Evolutionary conservation across 495 filamentous ascomycete genomes (phyloP).

Genomic region (Lophiotrema nucula): DNA sequence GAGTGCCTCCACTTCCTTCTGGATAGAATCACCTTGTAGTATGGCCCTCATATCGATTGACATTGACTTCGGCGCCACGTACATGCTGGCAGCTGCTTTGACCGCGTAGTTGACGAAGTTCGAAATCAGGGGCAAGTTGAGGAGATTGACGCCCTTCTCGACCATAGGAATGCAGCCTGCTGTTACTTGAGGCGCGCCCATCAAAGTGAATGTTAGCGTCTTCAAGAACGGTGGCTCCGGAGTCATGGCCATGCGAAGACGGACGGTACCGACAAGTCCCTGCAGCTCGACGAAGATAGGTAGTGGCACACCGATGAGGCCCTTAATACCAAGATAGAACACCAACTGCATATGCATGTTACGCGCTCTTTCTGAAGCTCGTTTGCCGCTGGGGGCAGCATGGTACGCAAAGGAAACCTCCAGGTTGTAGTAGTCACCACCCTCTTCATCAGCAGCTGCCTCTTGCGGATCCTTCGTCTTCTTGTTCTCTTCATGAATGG

Average conservation of each 20-base stretch:
- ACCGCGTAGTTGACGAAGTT: conserved; percentile 99
- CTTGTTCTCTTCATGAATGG: conserved; percentile 73
- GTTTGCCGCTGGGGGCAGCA: conserved; percentile 67
- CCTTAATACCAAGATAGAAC: conserved; percentile 86
- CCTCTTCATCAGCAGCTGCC: conserved; percentile 83
- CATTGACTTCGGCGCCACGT: conserved; percentile 95
- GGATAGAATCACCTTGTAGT: conserved; percentile 82
- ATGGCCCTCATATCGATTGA: conserved; percentile 87
- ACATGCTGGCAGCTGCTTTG: conserved; percentile 71
- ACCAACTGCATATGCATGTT: conserved; percentile 96
- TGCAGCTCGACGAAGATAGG: conserved; percentile 87
- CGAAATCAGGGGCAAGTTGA: conserved; percentile 89
- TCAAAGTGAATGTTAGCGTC: conserved; percentile 86
- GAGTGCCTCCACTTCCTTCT: conserved; percentile 81
- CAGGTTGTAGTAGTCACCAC: conserved; percentile 90
- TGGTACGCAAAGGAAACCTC: conserved; percentile 94
- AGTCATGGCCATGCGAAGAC: conserved; percentile 77
- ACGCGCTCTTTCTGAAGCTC: conserved; percentile 72
- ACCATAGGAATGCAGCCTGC: conserved; percentile 93
- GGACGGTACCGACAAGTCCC: conserved; percentile 80
- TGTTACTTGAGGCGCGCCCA: conserved; percentile 84
- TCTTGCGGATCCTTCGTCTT: conserved; percentile 84
- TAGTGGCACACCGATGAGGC: conserved; percentile 81
- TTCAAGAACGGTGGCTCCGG: conserved; percentile 90
- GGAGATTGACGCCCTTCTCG: conserved; percentile 80